phyloP scores from a whole-genome alignment of 1,284 basidiomycete species.

The Apiotrichum gracile region DNA sequence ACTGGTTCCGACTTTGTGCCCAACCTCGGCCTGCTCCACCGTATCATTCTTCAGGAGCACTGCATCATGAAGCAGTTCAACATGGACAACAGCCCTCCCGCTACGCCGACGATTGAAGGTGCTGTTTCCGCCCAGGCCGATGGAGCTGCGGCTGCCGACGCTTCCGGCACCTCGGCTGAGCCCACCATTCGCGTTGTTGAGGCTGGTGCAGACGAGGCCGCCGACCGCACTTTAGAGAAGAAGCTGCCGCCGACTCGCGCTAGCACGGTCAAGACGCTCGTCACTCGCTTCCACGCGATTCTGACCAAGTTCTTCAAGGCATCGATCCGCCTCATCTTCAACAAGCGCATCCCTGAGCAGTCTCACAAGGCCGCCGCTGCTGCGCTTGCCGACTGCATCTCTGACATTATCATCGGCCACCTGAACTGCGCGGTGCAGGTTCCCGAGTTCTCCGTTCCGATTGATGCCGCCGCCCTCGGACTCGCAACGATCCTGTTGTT shows the following conservation, averaged over 20 bases:
- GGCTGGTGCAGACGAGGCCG: not conserved
- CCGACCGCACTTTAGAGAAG: not conserved
- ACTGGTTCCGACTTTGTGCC: constrained; percentile 62
- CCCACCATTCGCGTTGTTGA: constrained; percentile 1
- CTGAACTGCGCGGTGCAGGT: constrained; percentile 47
- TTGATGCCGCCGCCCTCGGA: constrained; percentile 69
- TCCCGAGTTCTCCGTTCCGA: constrained; percentile 22
- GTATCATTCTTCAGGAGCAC: constrained; percentile 56
- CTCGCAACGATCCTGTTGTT: constrained; percentile 68
- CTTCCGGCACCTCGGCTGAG: not conserved
- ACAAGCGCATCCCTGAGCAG: constrained; percentile 69
- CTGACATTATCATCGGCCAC: constrained; percentile 67
- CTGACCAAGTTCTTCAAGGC: constrained; percentile 85
- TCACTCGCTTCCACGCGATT: constrained; percentile 69
- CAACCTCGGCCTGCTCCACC: constrained; percentile 74
- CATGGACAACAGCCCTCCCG: not conserved
- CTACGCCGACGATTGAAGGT: not conserved
- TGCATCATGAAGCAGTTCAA: constrained; percentile 58
- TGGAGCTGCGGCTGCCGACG: not conserved
- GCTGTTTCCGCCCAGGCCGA: not conserved
- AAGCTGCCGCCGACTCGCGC: constrained; percentile 11
- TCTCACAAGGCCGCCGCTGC: constrained; percentile 72
- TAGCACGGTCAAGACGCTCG: constrained; percentile 58
- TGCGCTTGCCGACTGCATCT: constrained; percentile 63
- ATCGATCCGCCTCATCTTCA: constrained; percentile 74